Evolutionary conservation across 2,329 filamentous ascomycete genomes (phyloP), one percentile per base, ranked within the genome.

Genomic region (Aureobasidium pullulans): DNA sequence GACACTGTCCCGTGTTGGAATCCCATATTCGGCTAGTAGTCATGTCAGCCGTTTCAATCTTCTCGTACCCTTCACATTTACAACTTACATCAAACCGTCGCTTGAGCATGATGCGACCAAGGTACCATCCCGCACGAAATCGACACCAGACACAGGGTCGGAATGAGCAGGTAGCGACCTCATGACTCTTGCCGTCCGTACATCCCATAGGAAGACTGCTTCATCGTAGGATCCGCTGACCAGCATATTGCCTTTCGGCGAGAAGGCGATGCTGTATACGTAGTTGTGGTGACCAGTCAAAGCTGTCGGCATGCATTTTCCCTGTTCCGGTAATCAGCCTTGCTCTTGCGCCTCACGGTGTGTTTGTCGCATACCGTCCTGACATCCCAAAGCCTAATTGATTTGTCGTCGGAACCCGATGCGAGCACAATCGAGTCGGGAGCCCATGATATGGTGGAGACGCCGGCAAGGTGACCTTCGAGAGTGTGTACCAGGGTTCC

Each of bases 211-310:
- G 64, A 96, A 96, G 0, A 99, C 90, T 4, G 94, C 94, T 77
- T 99, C 94, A 66, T 99, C 94, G 74, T 96, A 97, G 64, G 89
- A 95, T 11, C 94, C 94, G 65, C 89, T 95, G 15, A 92, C 94
- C 36, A 99, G 82, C 70, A 97, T 96, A 70, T 99, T 99, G 28
- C 94, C 94, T 72, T 96, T 97, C 1, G 94, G 94, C n/a, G 90
- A 93, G 73, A 97, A 97, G 6, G 92, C 91, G 36, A 99, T 79
- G 53, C 88, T 90, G 74, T 96, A 96, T 34, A 99, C 87, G 73
- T 97, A 97, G 74, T 95, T 97, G 73, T 96, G 91, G 68, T 99
- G 94, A 2, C 94, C 93, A 28, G 88, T 80, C 64, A 97, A 78
- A 1, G 82, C 79, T 23, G 77, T 80, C 0, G 81, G 80, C 57